These are phyloP conservation scores for Cladophialophora psammophila DNA, from an alignment of 2,329 filamentous ascomycete species.

Conservation along the genomic window DNA sequence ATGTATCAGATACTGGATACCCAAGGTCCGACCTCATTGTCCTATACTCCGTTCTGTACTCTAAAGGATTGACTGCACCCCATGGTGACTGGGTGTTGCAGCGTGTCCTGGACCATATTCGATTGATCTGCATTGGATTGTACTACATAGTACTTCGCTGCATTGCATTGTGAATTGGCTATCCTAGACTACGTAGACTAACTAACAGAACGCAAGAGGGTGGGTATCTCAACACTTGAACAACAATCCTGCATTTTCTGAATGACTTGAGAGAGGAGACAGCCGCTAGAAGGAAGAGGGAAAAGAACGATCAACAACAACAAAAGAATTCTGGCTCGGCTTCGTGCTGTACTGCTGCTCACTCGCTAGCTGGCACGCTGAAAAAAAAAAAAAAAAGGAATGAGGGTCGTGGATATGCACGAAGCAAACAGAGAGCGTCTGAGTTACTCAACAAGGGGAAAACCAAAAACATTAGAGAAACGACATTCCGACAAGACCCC, in stretches of 20 bases:
- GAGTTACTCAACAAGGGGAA: too few species aligned
- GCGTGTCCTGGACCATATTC: too few species aligned
- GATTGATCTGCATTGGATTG: too few species aligned
- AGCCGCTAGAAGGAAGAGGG: not conserved
- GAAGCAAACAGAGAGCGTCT: not conserved
- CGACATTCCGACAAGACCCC: not conserved
- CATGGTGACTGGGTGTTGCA: too few species aligned
- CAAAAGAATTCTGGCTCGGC: not conserved
- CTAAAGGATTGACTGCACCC: too few species aligned
- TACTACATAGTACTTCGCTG: too few species aligned
- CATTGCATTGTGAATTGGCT: constrained; percentile 36
- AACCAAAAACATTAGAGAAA: not conserved
- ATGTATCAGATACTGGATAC: too few species aligned
- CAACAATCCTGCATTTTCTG: not conserved
- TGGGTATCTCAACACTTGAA: not conserved
- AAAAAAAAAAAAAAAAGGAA: not conserved
- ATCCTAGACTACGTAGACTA: constrained; percentile 32
- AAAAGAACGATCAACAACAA: not conserved
- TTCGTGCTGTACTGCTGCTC: not conserved
- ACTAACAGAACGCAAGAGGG: not conserved
- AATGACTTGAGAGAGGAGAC: not conserved
- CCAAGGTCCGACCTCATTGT: too few species aligned
- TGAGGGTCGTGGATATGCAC: not conserved
- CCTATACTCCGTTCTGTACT: too few species aligned
- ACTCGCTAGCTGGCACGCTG: too few species aligned